Evolutionary conservation across 2,329 filamentous ascomycete genomes (phyloP), one percentile per base, ranked within the genome.

Genomic region (Penicillium sp.): DNA sequence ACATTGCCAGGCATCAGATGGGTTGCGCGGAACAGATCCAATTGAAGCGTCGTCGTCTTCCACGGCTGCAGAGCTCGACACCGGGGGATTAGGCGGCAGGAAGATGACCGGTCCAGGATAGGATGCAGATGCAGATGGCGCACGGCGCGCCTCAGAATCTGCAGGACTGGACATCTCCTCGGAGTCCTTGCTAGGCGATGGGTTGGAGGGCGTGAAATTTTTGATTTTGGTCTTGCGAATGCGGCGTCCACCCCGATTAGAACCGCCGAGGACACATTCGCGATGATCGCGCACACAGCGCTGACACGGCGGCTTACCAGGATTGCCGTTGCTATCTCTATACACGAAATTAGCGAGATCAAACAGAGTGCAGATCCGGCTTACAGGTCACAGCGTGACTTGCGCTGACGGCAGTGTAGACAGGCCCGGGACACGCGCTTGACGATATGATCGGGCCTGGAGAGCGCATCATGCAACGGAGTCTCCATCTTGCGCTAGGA

Each of bases 201-300:
- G 29, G 39, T 56, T 62, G 18, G 52, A 51, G 27, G 66, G 63
- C 1, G 65, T 67, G 37, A 68, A 63, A 32, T 65, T 63, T 44
- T 69, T 66, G 41, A 68, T 67, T 54, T 69, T 74, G 60, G 78
- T 79, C 60, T 79, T 81, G 46, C 80, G 76, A 49, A 82, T 75
- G 41, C 81, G 75, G 47, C 79, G 74, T 12, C 81, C 81, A 40
- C 81, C 81, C 47, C 80, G 76, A 60, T 82, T 82, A 42, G 78
- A 81, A 39, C 77, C 77, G 6, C 79, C 80, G 18, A 83, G 73
- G 9, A 83, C 74, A 62, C 81, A 83, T 52, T 82, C 79, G 45
- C 79, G 77, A 49, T 75, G 72, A 54, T 82, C 79, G 57, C 77
- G 75, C 53, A 78, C 75, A 66, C 81, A 83, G 47, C 81, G 71